These are phyloP conservation scores for Triadica sebifera DNA, from an alignment of 345 rosid species.

Conservation along the genomic window DNA sequence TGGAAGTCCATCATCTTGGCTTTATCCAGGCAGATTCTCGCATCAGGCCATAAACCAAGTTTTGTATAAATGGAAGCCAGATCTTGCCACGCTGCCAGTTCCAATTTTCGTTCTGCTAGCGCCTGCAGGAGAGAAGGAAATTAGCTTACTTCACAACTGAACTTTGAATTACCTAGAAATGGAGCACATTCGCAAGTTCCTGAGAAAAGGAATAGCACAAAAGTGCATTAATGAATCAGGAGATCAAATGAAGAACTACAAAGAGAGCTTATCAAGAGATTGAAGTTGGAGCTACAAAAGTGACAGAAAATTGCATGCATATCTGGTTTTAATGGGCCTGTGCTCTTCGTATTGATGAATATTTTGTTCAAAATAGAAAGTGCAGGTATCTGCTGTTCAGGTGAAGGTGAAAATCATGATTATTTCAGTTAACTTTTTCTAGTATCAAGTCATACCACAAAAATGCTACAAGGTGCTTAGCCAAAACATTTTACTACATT, in stretches of 20 bases:
- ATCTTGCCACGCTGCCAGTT: constrained; percentile 81
- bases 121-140: constrained; percentile 36
- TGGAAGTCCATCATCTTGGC: constrained; percentile 56
- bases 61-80: constrained; percentile 62
- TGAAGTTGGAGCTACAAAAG: not conserved
- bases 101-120: constrained; percentile 44
- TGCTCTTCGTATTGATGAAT: not conserved
- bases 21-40: constrained; percentile 67
- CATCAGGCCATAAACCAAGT: constrained; percentile 65
- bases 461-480: not conserved
- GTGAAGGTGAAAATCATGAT: not conserved
- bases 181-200: not conserved
- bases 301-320: not conserved
- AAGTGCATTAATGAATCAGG: not conserved
- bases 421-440: not conserved
- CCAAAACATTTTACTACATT: not conserved
- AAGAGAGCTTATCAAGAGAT: not conserved
- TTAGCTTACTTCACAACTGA: not conserved
- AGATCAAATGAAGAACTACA: not conserved
- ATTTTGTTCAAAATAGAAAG: not conserved
- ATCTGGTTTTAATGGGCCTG: not conserved
- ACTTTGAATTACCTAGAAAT: not conserved
- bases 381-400: not conserved
- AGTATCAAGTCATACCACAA: not conserved
- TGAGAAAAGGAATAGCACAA: not conserved